Evolutionary conservation across 1,284 basidiomycete genomes (phyloP).

Genomic region (Apiotrichum porosum): DNA sequence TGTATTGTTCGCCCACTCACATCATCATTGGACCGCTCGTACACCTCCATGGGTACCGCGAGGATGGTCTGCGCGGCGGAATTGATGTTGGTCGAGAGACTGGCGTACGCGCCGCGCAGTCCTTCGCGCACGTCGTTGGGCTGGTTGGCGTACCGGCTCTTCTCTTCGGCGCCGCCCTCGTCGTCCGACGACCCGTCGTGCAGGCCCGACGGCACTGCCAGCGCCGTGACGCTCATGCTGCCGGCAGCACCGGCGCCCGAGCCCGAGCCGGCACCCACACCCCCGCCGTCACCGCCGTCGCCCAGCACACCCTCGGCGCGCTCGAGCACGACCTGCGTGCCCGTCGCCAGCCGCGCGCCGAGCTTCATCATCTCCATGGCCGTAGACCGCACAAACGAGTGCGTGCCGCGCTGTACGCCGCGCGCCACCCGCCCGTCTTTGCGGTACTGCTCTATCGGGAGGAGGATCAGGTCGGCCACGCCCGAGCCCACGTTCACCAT

Average conservation of each 20-base stretch:
- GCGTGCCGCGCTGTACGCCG: slow-evolving; percentile 90
- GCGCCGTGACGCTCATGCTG: no score
- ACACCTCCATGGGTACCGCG: slow-evolving; percentile 98
- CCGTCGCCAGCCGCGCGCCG: slow-evolving; percentile 90
- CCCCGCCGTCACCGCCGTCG: slow-evolving; percentile 38
- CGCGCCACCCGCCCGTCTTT: slow-evolving; percentile 90
- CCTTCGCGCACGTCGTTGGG: slow-evolving; percentile 79
- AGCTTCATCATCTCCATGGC: slow-evolving; percentile 91
- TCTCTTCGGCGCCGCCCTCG: slow-evolving; percentile 53
- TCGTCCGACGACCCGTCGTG: slow-evolving; percentile 11
- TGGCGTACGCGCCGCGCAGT: slow-evolving; percentile 81
- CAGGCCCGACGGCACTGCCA: no score
- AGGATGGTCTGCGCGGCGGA: slow-evolving; percentile 96
- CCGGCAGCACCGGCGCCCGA: not conserved
- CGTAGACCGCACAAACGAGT: slow-evolving; percentile 85
- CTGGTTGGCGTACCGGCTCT: slow-evolving; percentile 87
- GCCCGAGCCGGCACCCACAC: slow-evolving; percentile 3
- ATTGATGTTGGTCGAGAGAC: slow-evolving; percentile 74
- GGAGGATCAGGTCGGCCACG: slow-evolving; percentile 86
- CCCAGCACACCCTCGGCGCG: slow-evolving; percentile 90
- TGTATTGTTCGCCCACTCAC: slow-evolving; percentile 58
- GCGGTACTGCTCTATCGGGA: slow-evolving; percentile 95
- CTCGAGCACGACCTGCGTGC: slow-evolving; percentile 94
- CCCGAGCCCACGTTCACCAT: slow-evolving; percentile 95
- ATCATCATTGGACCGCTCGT: slow-evolving; percentile 83